These are phyloP conservation scores for Globisporangium sylvaticum DNA, from an alignment of 352 stramenopile species.

Conservation along the genomic window DNA sequence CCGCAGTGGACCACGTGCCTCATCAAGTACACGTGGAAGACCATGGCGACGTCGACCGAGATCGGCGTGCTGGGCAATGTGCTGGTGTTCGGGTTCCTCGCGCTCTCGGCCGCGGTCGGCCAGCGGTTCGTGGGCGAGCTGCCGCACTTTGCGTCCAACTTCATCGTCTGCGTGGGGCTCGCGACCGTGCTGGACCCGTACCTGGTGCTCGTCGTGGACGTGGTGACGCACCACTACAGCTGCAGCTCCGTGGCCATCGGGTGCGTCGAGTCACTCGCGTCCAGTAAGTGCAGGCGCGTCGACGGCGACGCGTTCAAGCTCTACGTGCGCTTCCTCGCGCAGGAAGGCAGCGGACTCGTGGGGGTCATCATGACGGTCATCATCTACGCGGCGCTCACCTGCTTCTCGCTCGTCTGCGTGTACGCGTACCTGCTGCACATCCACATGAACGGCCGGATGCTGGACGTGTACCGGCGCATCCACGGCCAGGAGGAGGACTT, in stretches of 20 bases:
- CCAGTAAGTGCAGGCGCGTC: slow-evolving; percentile 49
- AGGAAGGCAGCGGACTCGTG: slow-evolving; percentile 75
- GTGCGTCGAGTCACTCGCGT: slow-evolving; percentile 38
- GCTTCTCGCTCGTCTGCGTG: slow-evolving; percentile 44
- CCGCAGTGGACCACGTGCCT: slow-evolving; percentile 59
- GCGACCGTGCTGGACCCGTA: slow-evolving; percentile 76
- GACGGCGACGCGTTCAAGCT: slow-evolving; percentile 90
- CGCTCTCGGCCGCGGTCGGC: slow-evolving; percentile 29
- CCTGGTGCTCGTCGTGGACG: slow-evolving; percentile 77
- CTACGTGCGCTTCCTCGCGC: slow-evolving; percentile 66
- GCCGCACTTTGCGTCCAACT: slow-evolving; percentile 65
- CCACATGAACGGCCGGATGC: slow-evolving; percentile 89
- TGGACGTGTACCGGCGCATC: slow-evolving; percentile 82
- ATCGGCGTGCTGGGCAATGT: slow-evolving; percentile 60
- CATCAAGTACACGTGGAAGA: slow-evolving; percentile 83
- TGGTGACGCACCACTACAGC: slow-evolving; percentile 70
- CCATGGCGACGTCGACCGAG: slow-evolving; percentile 57
- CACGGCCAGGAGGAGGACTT: slow-evolving; percentile 68
- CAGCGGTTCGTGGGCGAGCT: slow-evolving; percentile 61
- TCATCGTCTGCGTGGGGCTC: slow-evolving; percentile 76
- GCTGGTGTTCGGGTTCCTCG: slow-evolving; percentile 45
- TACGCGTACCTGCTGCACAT: slow-evolving; percentile 84
- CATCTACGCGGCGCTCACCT: slow-evolving; percentile 63
- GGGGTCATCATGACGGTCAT: slow-evolving; percentile 78
- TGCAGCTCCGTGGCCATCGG: slow-evolving; percentile 39